These are phyloP conservation scores for Ogataea paradorogensis DNA, from an alignment of 805 yeast species.

Conservation along the genomic window DNA sequence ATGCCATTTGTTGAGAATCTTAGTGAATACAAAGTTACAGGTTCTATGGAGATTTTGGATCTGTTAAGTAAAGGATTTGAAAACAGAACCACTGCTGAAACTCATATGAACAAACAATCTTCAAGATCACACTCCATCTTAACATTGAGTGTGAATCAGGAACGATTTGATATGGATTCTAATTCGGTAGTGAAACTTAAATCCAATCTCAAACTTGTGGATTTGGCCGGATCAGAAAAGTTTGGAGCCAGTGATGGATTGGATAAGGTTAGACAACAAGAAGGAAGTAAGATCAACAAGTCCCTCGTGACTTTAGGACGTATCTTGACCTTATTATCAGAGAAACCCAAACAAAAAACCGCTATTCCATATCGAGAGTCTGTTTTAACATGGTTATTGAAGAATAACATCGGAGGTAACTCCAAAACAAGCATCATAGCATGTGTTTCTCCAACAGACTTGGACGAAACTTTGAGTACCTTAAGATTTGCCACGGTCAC, in stretches of 20 bases:
- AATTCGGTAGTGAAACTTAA: slow-evolving; percentile 33
- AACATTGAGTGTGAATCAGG: slow-evolving; percentile 60
- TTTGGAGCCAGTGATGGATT: slow-evolving; percentile 51
- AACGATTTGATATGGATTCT: slow-evolving; percentile 40
- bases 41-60: slow-evolving; percentile 46
- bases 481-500: slow-evolving; percentile 77
- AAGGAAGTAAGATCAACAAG: slow-evolving; percentile 75
- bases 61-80: slow-evolving; percentile 50
- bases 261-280: slow-evolving; percentile 57
- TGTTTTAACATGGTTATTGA: slow-evolving; percentile 66
- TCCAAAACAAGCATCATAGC: slow-evolving; percentile 87
- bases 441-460: slow-evolving; percentile 74
- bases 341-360: slow-evolving; percentile 30
- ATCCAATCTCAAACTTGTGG: slow-evolving; percentile 68
- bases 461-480: slow-evolving; percentile 74
- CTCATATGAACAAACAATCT: slow-evolving; percentile 68
- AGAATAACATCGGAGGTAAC: slow-evolving; percentile 76
- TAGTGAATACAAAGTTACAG: slow-evolving; percentile 47
- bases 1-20: slow-evolving; percentile 76
- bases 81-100: slow-evolving; percentile 65
- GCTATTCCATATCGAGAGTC: slow-evolving; percentile 75
- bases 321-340: slow-evolving; percentile 49
- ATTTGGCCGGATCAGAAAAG: slow-evolving; percentile 80
- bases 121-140: slow-evolving; percentile 82
- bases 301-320: slow-evolving; percentile 77